Conservation (phyloP, 768 basidiomycete genomes). For the Grammothele lineata region DNA sequence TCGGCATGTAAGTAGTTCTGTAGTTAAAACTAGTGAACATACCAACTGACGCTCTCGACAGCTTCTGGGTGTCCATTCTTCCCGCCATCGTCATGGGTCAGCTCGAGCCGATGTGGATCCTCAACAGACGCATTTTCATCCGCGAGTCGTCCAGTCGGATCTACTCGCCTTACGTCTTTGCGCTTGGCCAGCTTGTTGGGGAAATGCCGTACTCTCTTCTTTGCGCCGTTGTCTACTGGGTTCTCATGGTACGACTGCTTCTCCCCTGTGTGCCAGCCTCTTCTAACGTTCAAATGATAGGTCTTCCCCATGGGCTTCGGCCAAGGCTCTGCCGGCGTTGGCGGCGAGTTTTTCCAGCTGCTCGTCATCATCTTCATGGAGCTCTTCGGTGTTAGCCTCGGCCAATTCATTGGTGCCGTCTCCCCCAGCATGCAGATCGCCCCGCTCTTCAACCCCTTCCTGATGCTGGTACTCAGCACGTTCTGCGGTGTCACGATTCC, state of each 20-base stretch:
- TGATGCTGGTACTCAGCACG: constrained; percentile 56
- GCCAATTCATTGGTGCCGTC: constrained; percentile 70
- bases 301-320: constrained; percentile 67
- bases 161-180: constrained; percentile 83
- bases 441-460: constrained; percentile 76
- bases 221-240: constrained; percentile 74
- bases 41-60: constrained; percentile 19
- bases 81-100: constrained; percentile 78
- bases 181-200: constrained; percentile 74
- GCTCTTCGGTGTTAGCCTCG: constrained; percentile 67
- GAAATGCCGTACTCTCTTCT: constrained; percentile 76
- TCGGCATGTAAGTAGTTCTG: constrained; percentile 56
- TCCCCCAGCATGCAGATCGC: constrained; percentile 72
- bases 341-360: constrained; percentile 70
- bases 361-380: constrained; percentile 69
- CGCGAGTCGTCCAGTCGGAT: constrained; percentile 77
- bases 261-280: not conserved
- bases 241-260: constrained; percentile 51
- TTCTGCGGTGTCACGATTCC: constrained; percentile 85
- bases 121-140: constrained; percentile 51
- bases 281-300: constrained; percentile 9
- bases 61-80: constrained; percentile 63
- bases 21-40: not conserved
- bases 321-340: constrained; percentile 52
- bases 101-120: constrained; percentile 80